These are phyloP conservation scores for Luffa acutangula DNA, from an alignment of 306 rosid species.

Conservation along the genomic window DNA sequence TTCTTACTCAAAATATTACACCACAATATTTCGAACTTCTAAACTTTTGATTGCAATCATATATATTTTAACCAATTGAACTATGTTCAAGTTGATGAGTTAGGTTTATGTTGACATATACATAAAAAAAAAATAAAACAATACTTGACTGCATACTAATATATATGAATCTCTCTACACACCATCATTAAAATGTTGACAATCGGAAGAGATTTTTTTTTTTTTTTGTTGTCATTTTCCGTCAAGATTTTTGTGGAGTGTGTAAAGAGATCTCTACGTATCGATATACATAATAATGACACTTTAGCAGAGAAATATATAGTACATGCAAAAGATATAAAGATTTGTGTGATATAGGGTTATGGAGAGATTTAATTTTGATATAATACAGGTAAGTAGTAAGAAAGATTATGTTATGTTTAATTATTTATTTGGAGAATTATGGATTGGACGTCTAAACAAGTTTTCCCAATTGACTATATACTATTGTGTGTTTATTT, in stretches of 20 bases:
- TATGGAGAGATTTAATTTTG: background rate
- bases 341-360: background rate
- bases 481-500: background rate
- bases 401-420: background rate
- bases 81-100: background rate
- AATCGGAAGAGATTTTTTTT: no score
- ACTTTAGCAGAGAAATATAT: background rate
- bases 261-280: no score
- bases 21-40: no score
- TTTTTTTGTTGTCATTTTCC: no score
- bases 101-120: no score
- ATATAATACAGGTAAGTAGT: background rate
- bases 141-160: no score
- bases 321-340: background rate
- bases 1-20: background rate
- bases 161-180: no score
- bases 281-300: background rate
- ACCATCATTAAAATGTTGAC: no score
- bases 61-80: no score
- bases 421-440: background rate
- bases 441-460: background rate
- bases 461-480: background rate
- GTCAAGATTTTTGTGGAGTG: no score
- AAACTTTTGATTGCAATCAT: no score
- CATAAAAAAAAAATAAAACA: no score